Percentiles rank a stretch among this genome's conserved stretches.
Evolutionary conservation across 2,329 filamentous ascomycete species (phyloP).

Genomic region (Fragosphaeria purpurea): DNA sequence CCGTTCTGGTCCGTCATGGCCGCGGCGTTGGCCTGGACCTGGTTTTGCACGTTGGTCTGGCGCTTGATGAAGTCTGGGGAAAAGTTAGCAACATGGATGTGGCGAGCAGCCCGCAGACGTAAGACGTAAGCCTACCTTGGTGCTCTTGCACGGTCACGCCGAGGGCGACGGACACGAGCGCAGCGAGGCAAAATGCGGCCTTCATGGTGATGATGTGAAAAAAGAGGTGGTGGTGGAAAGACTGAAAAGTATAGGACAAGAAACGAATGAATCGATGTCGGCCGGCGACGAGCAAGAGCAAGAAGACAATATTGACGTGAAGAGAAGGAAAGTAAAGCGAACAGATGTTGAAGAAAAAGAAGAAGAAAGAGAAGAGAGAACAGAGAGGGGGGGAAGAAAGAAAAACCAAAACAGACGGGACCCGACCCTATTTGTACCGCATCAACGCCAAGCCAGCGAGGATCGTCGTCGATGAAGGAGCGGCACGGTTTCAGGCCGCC

Average conservation of each 20-base stretch:
- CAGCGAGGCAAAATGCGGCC: constrained; percentile 37
- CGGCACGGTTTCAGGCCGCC: constrained; percentile 9
- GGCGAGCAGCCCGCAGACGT: not conserved
- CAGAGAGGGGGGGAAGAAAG: constrained; percentile 5
- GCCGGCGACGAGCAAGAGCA: constrained; percentile 39
- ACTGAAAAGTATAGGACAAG: constrained; percentile 14
- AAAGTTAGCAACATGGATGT: not conserved
- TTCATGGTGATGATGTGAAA: constrained; percentile 38
- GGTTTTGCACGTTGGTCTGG: constrained; percentile 13
- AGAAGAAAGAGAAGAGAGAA: constrained; percentile 9
- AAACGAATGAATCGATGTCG: constrained; percentile 30
- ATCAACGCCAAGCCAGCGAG: constrained; percentile 8
- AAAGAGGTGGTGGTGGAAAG: not conserved
- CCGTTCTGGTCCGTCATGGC: constrained; percentile 38
- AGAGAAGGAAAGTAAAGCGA: constrained; percentile 9
- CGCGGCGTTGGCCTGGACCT: constrained; percentile 26
- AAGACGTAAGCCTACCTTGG: constrained; percentile 14
- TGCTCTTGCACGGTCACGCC: constrained; percentile 21
- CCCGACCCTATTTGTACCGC: constrained; percentile 10
- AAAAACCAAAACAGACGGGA: constrained; percentile 7
- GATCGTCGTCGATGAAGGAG: constrained; percentile 7
- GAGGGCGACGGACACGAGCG: constrained; percentile 36
- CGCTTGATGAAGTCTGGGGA: constrained; percentile 6
- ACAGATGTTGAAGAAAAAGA: constrained; percentile 8
- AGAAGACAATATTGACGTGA: constrained; percentile 15